Evolutionary conservation across 768 basidiomycete genomes (phyloP).

Genomic region (Lactarius psammicola): DNA sequence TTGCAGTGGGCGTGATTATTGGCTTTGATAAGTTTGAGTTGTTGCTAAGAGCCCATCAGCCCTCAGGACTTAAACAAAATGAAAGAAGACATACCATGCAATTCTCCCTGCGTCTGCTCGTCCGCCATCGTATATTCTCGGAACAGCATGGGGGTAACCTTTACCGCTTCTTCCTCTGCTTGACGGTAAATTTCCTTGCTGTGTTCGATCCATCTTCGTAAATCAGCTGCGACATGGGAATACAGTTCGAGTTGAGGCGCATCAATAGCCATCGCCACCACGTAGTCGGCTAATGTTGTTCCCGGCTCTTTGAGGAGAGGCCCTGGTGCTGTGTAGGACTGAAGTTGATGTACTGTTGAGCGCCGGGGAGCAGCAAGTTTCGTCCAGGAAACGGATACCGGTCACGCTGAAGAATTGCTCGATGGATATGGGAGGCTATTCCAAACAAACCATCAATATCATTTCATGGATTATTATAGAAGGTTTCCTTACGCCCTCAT

Average conservation of each 20-base stretch:
- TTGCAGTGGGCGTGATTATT: conserved; percentile 66
- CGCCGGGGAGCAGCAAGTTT: conserved; percentile 75
- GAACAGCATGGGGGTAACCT: conserved; percentile 72
- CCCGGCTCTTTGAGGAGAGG: conserved; percentile 41
- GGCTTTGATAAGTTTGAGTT: conserved; percentile 74
- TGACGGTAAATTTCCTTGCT: conserved; percentile 66
- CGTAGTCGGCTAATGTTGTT: conserved; percentile 68
- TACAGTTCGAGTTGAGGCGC: conserved; percentile 73
- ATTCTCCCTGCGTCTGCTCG: conserved; percentile 65
- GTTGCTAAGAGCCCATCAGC: conserved; percentile 49
- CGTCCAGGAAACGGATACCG: conserved; percentile 79
- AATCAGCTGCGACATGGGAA: conserved; percentile 64
- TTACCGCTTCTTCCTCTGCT: conserved; percentile 72
- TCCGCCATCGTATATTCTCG: conserved; percentile 68
- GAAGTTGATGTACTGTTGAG: conserved; percentile 58
- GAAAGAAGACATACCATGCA: conserved; percentile 47
- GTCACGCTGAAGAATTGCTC: conserved; percentile 79
- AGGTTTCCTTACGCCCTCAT: conserved; percentile 41
- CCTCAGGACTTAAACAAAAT: not conserved
- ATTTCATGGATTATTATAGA: conserved; percentile 7
- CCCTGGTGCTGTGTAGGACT: conserved; percentile 52
- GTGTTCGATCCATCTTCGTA: conserved; percentile 73
- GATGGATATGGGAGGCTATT: conserved; percentile 72
- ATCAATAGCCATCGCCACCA: conserved; percentile 67
- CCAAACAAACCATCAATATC: conserved; percentile 16